Base-by-base conservation (phyloP, 768 basidiomycete species). In the Rhizopogon salebrosus region DNA sequence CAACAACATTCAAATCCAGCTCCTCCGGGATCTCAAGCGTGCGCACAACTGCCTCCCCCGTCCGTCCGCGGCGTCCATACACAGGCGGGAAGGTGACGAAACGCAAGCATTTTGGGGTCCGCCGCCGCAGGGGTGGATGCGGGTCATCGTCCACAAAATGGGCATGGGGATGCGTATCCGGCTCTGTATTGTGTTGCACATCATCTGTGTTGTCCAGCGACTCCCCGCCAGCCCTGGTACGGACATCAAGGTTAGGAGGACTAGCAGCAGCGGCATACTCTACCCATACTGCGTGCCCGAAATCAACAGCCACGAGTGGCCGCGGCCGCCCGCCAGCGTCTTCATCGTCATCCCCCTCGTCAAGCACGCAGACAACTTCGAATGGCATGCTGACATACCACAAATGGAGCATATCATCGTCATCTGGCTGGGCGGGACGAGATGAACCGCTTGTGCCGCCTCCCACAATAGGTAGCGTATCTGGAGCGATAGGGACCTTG, bases 231-330 rank as follows among this genome's bases (percentile, higher is more conserved):
- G 29, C 1, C 14, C 14, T 13, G 8, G 43, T 29, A 20, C 27
- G 43, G 14, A 34, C 29, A 31, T 46, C 20, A 16, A 34, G 43
- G 43, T 4, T 2, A 9, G 43, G 43, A 22, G 43, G 20, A 9
- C 20, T 14, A 22, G 22, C 20, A 34, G 43, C 20, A 14, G 72
- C 57, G 57, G 62, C 56, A 60, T 83, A 81, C 61, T 89, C 86
- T 42, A 94, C 81, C 80, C 90, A 88, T 34, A 90, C 85, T 16
- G 92, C 87, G 60, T 92, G 90, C 38, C 89, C 89, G 70, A 94
- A 95, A 63, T 94, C 83, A 6, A 93, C 85, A 0, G 87, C 87
- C n/a, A 89, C 81, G 13, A 89, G 74, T 22, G 86, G 86, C 3
- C 86, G 74, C 18, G 83, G 82, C 4, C 82, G 73, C 27, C 80